These are phyloP conservation scores for Thalassiosira mediterranea DNA, from an alignment of 352 stramenopile species.

Conservation along the genomic window DNA sequence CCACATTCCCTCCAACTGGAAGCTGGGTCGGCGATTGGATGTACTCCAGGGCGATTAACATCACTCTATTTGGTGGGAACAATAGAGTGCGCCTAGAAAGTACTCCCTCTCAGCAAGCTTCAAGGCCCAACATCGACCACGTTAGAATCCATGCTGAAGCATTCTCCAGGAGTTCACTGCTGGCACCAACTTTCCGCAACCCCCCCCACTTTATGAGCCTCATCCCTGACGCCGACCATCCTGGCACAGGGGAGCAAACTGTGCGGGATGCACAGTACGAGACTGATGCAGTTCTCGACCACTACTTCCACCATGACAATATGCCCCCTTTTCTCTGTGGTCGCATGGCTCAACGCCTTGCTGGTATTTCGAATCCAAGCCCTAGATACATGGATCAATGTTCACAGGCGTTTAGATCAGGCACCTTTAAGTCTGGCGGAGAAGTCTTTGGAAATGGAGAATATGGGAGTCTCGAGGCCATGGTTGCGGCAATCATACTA, in stretches of 20 bases:
- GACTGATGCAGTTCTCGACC: slow-evolving; percentile 74
- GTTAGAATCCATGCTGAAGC: slow-evolving; percentile 31
- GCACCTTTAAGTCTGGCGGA: slow-evolving; percentile 50
- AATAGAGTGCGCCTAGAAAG: no score
- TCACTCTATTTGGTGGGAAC: no score
- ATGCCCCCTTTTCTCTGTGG: slow-evolving; percentile 67
- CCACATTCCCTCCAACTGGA: no score
- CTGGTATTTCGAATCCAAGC: slow-evolving; percentile 66
- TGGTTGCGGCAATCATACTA: slow-evolving; percentile 74
- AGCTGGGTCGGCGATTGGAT: no score
- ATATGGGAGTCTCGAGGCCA: slow-evolving; percentile 77
- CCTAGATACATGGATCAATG: slow-evolving; percentile 63
- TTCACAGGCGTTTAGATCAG: slow-evolving; percentile 24
- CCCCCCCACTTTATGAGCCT: slow-evolving; percentile 34
- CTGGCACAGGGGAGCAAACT: slow-evolving; percentile 27
- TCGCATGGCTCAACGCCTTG: slow-evolving; percentile 65
- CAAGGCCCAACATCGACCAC: slow-evolving; percentile 50
- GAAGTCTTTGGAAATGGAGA: slow-evolving; percentile 41
- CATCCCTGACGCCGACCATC: background rate
- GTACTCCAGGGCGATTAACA: no score
- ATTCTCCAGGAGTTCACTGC: slow-evolving; percentile 3
- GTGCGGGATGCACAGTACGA: slow-evolving; percentile 66
- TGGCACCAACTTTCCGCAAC: slow-evolving; percentile 40
- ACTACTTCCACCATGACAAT: slow-evolving; percentile 76
- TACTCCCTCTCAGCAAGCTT: slow-evolving; percentile 20